Percentiles rank a stretch among this genome's conserved stretches.
Conservation (phyloP, 768 basidiomycete species). For the Phylloporus rhodoxanthus region DNA sequence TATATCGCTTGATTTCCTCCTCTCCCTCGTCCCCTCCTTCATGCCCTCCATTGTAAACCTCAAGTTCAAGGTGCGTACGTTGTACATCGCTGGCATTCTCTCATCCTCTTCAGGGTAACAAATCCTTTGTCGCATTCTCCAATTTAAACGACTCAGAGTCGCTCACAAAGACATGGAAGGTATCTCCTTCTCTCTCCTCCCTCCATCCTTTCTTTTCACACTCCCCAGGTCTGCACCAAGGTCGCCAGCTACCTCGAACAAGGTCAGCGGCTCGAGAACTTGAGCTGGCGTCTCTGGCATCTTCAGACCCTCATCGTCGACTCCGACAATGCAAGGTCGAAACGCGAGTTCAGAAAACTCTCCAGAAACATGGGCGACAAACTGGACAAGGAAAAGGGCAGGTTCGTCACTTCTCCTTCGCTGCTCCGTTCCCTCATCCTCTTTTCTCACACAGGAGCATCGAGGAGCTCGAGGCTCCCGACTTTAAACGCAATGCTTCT, state of each 20-base stretch:
- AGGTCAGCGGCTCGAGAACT: conserved; percentile 85
- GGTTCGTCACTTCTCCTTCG: conserved; percentile 44
- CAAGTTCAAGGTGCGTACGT: conserved; percentile 66
- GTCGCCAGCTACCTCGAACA: conserved; percentile 88
- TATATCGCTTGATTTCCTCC: conserved; percentile 14
- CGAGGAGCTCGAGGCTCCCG: conserved; percentile 78
- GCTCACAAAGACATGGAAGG: conserved; percentile 90
- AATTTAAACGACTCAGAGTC: conserved; percentile 81
- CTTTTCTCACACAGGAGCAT: conserved; percentile 54
- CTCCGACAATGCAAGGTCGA: conserved; percentile 79
- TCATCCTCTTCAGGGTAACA: conserved; percentile 63
- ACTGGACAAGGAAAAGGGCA: conserved; percentile 87
- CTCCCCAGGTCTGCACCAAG: conserved; percentile 73
- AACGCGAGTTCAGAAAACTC: conserved; percentile 86
- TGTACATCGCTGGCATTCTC: neutral
- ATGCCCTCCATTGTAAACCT: conserved; percentile 83
- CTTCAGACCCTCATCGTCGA: conserved; percentile 89
- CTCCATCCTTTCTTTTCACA: conserved; percentile 4
- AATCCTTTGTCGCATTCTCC: conserved; percentile 90
- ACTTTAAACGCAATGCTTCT: conserved; percentile 73
- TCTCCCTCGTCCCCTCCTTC: conserved; percentile 4
- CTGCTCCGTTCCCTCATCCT: conserved; percentile 13
- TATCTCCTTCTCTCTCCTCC: conserved; percentile 25
- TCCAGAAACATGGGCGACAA: conserved; percentile 88
- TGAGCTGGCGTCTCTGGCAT: conserved; percentile 91